A percentile compares a stretch with the other conserved stretches of the same genome.
Conservation (phyloP, 805 yeast genomes). For the Sugiyamaella floridensis region DNA sequence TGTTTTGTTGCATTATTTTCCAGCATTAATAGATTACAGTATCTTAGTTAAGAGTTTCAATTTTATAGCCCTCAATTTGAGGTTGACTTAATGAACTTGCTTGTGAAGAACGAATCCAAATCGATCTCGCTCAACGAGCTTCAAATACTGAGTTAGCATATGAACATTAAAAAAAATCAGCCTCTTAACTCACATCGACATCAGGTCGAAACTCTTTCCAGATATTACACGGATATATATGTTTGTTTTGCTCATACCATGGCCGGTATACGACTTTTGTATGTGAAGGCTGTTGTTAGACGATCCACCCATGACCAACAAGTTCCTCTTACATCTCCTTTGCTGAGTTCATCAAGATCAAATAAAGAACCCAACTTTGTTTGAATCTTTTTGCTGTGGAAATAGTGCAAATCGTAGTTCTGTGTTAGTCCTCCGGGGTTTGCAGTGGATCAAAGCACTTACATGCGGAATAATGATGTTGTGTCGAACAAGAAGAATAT, state of each 20-base stretch:
- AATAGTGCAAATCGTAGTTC: constrained; percentile 26
- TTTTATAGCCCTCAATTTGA: not conserved
- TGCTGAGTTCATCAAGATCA: constrained; percentile 17
- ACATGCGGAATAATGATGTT: constrained; percentile 27
- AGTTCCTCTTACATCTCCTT: not conserved
- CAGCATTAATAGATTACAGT: not conserved
- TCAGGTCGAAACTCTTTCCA: constrained; percentile 28
- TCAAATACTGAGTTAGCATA: constrained; percentile 12
- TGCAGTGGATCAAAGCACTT: not conserved
- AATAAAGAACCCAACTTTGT: constrained; percentile 23
- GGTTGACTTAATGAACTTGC: not conserved
- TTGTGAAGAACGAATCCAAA: constrained; percentile 14
- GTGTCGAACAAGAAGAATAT: constrained; percentile 25
- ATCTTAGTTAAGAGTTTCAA: not conserved
- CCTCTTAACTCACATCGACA: constrained; percentile 14
- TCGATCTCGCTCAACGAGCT: constrained; percentile 20
- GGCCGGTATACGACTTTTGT: constrained; percentile 23
- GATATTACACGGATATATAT: constrained; percentile 25
- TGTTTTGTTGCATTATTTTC: not conserved
- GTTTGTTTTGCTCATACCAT: constrained; percentile 28
- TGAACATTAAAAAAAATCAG: too few relatives aligned
- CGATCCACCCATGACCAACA: not conserved
- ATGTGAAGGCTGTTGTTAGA: constrained; percentile 3
- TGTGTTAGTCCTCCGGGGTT: not conserved
- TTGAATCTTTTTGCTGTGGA: constrained; percentile 17